Percentiles rank a stretch among this genome's conserved stretches.
Evolutionary conservation across 2,329 filamentous ascomycete species (phyloP).

Genomic region (Orbilia blumenaviensis): DNA sequence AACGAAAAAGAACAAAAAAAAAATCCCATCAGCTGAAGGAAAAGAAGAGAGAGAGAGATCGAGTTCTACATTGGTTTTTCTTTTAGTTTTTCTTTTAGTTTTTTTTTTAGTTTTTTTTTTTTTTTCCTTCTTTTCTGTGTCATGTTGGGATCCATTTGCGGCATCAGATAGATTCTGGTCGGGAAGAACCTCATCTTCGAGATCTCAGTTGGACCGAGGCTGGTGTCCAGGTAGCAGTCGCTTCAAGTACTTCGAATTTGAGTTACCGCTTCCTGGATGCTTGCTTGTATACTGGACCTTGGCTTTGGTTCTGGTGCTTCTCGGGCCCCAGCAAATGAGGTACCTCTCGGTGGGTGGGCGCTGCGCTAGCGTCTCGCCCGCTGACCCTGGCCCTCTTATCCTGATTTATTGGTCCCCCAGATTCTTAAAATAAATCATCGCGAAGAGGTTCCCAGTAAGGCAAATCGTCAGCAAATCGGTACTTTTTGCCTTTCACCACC

Average conservation of each 20-base stretch:
- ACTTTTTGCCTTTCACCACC: constrained; percentile 31
- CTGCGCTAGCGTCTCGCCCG: constrained; percentile 52
- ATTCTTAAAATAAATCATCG: constrained; percentile 52
- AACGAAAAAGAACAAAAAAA: constrained; percentile 1
- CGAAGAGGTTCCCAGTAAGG: constrained; percentile 51
- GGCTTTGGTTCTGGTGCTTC: too few species aligned
- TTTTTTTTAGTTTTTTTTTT: background rate
- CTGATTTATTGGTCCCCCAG: constrained; percentile 44
- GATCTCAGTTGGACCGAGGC: constrained; percentile 9
- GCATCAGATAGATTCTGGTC: background rate
- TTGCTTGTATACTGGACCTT: constrained; percentile 42
- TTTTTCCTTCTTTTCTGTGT: background rate
- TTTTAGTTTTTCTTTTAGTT: constrained; percentile 1
- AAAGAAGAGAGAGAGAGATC: too few species aligned
- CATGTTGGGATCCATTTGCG: constrained; percentile 2
- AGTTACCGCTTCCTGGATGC: constrained; percentile 53
- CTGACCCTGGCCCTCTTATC: constrained; percentile 47
- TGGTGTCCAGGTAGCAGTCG: constrained; percentile 4
- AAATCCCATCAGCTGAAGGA: constrained; percentile 30
- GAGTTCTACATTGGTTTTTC: background rate
- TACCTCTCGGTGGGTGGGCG: constrained; percentile 18
- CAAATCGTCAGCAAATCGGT: constrained; percentile 53
- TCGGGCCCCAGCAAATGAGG: constrained; percentile 53
- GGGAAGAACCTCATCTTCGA: background rate
- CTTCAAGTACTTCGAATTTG: constrained; percentile 34